Base-by-base conservation (phyloP, 2,329 filamentous ascomycete genomes). In the Ophiostoma himal-ulmi region DNA sequence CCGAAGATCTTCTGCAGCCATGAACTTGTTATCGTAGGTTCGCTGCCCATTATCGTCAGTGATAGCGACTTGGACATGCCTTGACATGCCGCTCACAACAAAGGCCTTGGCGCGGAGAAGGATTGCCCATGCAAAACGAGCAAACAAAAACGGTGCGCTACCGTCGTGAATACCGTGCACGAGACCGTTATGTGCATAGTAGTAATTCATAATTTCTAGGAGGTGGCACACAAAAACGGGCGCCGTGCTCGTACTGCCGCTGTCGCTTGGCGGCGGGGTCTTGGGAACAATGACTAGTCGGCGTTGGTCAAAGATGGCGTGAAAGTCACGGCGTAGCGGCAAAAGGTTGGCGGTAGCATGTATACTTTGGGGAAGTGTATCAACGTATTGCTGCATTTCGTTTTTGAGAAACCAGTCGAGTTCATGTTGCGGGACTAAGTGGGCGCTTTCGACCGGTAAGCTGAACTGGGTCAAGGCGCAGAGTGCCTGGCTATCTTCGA, bases 151-250 rank as follows among this genome's bases (percentile, higher is more conserved):
- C 22, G 52, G 52, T 22, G 52, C 52, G 22, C n/a, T 26, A 57
- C 3, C 5, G 52, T 10, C 1, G 52, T 22, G 1, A 13, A 57
- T 10, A 57, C 52, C 22, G 52, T 57, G n/a, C 52, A 57, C 52
- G 52, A 57, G 52, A 8, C 52, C 22, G 52, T 57, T 57, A 13
- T 57, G 52, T 10, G 52, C 52, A 57, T 57, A 57, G 52, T 57
- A 57, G 52, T 57, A 57, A 22, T 57, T 8, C 52, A 22, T 22
- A 57, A 57, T 4, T 11, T 57, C 22, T 11, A 57, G 52, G 22
- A 57, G 22, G n/a, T 57, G 52, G 52, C 52, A 57, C 52, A 57
- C 52, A 57, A 57, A 57, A 57, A 57, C 52, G 52, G 52, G 52
- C 52, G 52, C 11, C n/a, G 52, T 57, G 52, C 22, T 57, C 39